A percentile compares a stretch with the other conserved stretches of the same genome.
These are phyloP conservation scores for Cephalotrichum gorgonifer DNA, from an alignment of 2,329 filamentous ascomycete genomes.

Conservation along the genomic window DNA sequence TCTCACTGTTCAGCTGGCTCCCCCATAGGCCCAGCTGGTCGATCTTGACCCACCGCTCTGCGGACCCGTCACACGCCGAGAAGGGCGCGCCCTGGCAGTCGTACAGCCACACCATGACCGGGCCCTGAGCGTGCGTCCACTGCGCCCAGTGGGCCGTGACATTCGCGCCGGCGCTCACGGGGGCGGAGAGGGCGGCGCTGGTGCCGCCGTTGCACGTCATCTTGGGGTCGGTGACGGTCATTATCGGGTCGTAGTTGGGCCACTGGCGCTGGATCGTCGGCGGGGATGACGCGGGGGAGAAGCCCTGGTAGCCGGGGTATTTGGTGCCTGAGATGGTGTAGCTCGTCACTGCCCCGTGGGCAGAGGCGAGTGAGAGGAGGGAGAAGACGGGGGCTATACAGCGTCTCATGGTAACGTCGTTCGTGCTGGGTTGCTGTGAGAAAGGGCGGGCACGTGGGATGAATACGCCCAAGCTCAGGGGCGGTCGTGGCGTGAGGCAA, in stretches of 20 bases:
- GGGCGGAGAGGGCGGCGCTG: slow-evolving; percentile 31
- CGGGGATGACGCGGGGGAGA: slow-evolving; percentile 33
- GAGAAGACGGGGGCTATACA: slow-evolving; percentile 1
- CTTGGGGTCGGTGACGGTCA: slow-evolving; percentile 33
- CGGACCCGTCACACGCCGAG: slow-evolving; percentile 37
- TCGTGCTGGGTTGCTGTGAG: too few relatives aligned
- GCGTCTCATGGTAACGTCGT: slow-evolving; percentile 1
- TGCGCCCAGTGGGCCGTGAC: slow-evolving; percentile 42
- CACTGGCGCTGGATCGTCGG: slow-evolving; percentile 45
- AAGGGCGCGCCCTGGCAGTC: slow-evolving; percentile 32
- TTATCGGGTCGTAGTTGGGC: slow-evolving; percentile 42
- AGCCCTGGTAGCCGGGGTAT: slow-evolving; percentile 34
- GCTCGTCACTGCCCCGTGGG: slow-evolving; percentile 29
- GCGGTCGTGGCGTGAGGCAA: too few relatives aligned
- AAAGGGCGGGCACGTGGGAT: too few relatives aligned
- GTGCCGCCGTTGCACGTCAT: slow-evolving; percentile 47
- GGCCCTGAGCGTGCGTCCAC: slow-evolving; percentile 49
- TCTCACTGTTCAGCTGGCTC: slow-evolving; percentile 28
- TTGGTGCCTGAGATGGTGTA: slow-evolving; percentile 31
- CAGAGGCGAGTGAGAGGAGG: slow-evolving; percentile 8
- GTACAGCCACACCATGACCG: slow-evolving; percentile 48
- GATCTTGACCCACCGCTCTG: slow-evolving; percentile 49
- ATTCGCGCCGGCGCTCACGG: slow-evolving; percentile 33
- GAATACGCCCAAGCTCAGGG: too few relatives aligned
- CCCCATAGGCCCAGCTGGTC: slow-evolving; percentile 40